Conservation (phyloP, 345 rosid genomes). For the thale cress (Arabidopsis thaliana) region DNA sequence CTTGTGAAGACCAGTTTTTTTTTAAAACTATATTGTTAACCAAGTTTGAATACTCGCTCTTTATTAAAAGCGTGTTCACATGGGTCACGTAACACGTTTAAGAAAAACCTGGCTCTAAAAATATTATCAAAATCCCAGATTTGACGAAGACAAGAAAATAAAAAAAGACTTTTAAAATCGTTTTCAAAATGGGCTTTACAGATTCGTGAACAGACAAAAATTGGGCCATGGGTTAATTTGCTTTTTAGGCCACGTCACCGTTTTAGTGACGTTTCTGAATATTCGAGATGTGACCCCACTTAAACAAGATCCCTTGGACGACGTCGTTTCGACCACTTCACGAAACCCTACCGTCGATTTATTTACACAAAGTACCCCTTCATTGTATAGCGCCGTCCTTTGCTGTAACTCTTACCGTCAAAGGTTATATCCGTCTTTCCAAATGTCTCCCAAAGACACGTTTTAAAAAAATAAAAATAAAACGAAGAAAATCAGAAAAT, state of each 20-base stretch:
- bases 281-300: constrained; percentile 34
- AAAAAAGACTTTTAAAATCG: not conserved
- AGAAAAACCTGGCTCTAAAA: not conserved
- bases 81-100: constrained; percentile 32
- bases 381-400: constrained; percentile 20
- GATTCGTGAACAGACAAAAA: constrained; percentile 39
- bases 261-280: constrained; percentile 33
- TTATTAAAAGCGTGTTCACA: constrained; percentile 30
- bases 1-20: constrained; percentile 11
- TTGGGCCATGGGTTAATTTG: constrained; percentile 32
- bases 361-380: constrained; percentile 31
- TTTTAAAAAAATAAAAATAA: constrained; percentile 19
- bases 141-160: constrained; percentile 10
- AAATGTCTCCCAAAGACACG: not conserved
- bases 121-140: constrained; percentile 4
- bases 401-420: not conserved
- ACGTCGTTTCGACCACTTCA: constrained; percentile 15
- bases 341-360: constrained; percentile 29
- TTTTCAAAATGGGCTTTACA: constrained; percentile 41
- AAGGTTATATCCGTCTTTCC: constrained; percentile 33
- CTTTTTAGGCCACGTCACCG: constrained; percentile 39
- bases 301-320: constrained; percentile 36
- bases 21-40: not conserved
- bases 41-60: not conserved
- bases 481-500: constrained; percentile 11